Evolutionary conservation across 176 grass and related monocot genomes (phyloP), one percentile per base, ranked within the genome.

Genomic region (Dactylis glomerata): DNA sequence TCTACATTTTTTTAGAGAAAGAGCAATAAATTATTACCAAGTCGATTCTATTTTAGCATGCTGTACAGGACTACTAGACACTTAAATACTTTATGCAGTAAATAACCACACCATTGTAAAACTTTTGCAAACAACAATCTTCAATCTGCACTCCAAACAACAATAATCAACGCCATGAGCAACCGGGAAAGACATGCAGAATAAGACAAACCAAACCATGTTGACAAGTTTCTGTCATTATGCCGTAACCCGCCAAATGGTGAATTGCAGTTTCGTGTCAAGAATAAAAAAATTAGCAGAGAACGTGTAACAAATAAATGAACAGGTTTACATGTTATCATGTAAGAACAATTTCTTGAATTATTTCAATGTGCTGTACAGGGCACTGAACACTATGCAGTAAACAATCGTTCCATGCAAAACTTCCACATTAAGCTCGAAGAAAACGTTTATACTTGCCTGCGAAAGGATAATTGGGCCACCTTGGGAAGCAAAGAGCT

Each of bases 391-490:
- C 11, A 42, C 37, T 45, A 28, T 27, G 40, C 68, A 31, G 14
- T 31, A 31, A 63, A 31, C 27, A 63, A 31, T 6, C 12, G 31
- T 26, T 8, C 27, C 6, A 62, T 61, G 17, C 33, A 79, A 34
- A 49, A 27, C 1, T 41, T 65, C 55, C 3, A 33, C 78, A 88
- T 76, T 40, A 28, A 78, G 80, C 52, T 74, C 8, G 27, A 76
- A 50, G 19, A 65, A 57, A 86, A 20, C 64, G 49, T 7, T 4
- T 22, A 44, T 54, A 89, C 97, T 89, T 89, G 58, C 97, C 91
- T 99, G 97, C 36, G 97, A 99, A 66, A 99, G 93, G 78, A 99
- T 99, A 80, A 99, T 99, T 12, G 97, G 97, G 38, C 96, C 97
- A 34, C 93, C 97, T 84, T 99, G 93, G 68, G 97, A 99, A 59